A percentile compares a stretch with the other conserved stretches of the same genome.
Evolutionary conservation across 768 basidiomycete genomes (phyloP).

Genomic region (Crucibulum laeve): DNA sequence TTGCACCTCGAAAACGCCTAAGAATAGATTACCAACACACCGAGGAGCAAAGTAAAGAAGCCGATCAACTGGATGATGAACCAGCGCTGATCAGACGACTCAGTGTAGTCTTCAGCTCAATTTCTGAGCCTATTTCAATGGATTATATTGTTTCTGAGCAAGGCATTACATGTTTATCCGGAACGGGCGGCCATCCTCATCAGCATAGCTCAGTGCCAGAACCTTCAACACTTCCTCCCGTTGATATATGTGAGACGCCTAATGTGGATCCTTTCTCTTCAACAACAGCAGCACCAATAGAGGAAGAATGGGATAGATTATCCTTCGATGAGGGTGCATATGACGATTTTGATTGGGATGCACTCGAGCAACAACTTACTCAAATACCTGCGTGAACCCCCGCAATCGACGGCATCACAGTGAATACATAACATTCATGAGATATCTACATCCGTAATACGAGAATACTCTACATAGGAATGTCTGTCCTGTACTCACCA

Average conservation of each 20-base stretch:
- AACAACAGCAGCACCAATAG: constrained; percentile 13
- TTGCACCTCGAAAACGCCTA: constrained; percentile 18
- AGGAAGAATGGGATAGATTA: constrained; percentile 46
- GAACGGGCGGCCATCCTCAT: too few species aligned
- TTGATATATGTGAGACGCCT: neutral
- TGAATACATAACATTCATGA: too few species aligned
- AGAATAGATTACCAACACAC: constrained; percentile 6
- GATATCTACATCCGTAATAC: too few species aligned
- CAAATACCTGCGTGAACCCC: constrained; percentile 8
- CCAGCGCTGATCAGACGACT: constrained; percentile 62
- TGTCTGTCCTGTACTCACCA: too few species aligned
- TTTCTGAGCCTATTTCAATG: constrained; percentile 49
- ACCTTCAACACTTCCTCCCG: too few species aligned
- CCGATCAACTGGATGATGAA: constrained; percentile 25
- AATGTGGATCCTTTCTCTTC: neutral
- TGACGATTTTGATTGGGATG: constrained; percentile 30
- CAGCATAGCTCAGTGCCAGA: too few species aligned
- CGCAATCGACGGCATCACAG: too few species aligned
- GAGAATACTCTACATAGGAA: too few species aligned
- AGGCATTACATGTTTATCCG: constrained; percentile 58
- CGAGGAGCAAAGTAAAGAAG: neutral
- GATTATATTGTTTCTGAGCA: constrained; percentile 71
- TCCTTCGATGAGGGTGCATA: constrained; percentile 38
- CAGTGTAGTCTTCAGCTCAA: constrained; percentile 74
- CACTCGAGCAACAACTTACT: constrained; percentile 18